phyloP scores from a whole-genome alignment of 164 flowering plant genomes.

The Aristolochia californica region DNA sequence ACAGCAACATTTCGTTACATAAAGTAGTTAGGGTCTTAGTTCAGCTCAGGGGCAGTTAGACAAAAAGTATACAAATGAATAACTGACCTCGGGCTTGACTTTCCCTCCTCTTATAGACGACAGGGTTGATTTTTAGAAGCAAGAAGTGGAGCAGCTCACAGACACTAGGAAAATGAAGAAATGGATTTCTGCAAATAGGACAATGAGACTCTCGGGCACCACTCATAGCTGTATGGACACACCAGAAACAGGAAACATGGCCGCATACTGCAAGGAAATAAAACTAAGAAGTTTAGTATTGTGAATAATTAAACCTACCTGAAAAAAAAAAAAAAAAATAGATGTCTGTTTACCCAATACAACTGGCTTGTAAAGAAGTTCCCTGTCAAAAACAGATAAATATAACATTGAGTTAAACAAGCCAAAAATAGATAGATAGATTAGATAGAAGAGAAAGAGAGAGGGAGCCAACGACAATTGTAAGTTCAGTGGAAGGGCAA shows the following conservation, averaged over 20 bases:
- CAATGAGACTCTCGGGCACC: conserved; percentile 39
- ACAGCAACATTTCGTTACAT: neutral
- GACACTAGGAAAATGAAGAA: conserved; percentile 61
- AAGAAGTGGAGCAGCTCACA: conserved; percentile 59
- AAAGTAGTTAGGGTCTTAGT: neutral
- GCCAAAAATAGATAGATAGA: neutral
- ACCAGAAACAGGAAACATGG: conserved; percentile 90
- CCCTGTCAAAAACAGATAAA: conserved; percentile 33
- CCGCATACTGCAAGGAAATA: conserved; percentile 63
- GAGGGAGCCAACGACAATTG: neutral
- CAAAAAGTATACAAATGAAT: neutral
- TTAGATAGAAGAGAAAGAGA: neutral
- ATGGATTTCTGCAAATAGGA: conserved; percentile 61
- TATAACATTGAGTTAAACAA: neutral
- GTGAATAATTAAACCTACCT: neutral
- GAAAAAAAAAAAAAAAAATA: no score
- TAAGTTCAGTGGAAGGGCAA: neutral
- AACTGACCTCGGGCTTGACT: conserved; percentile 45
- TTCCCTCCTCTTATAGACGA: conserved; percentile 49
- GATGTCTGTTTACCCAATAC: conserved; percentile 50
- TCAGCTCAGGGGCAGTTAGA: neutral
- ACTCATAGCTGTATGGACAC: conserved; percentile 57
- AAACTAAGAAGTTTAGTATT: neutral
- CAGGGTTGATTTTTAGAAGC: conserved; percentile 63
- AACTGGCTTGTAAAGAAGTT: conserved; percentile 77